Evolutionary conservation across 2,329 filamentous ascomycete species (phyloP), one percentile per base, ranked within the genome.

Genomic region (Shiraia bambusicola): DNA sequence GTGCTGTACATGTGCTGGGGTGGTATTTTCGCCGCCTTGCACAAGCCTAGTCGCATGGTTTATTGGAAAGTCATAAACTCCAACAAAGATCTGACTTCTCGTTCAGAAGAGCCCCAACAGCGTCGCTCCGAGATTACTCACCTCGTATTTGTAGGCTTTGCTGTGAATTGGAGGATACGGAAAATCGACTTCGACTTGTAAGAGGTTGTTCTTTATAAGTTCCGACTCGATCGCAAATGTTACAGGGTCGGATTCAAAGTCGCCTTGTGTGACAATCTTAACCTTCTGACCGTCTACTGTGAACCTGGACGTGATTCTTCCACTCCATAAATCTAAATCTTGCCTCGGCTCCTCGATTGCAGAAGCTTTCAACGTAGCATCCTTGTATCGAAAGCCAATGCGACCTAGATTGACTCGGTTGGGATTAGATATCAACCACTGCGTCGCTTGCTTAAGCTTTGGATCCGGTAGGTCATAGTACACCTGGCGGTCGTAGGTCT

Each of bases 351-450:
- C 39, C 4, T 34, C 34, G n/a, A 59, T 58, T 2, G 37, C 29
- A 2, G 50, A 45, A 11, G 37, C 26, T 8, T 39, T 31, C 2
- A 58, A n/a, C 1, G 58, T 61, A 42, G 64, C 71, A 14, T 68
- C 50, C 24, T 65, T 49, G 9, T 77, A 63, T 13, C 65, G 58
- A 15, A 78, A 62, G 2, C 76, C 76, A 15, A 78, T 69, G 0
- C 65, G 70, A 0, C 67, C 76, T 2, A 78, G 47, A 32, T 78
- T 79, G 10, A 77, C 52, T 6, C 76, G 66, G 48, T 79, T 75
- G 0, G 76, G 76, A 42, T 79, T 79, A 33, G 68, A 63, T 16
- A 76, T 76, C 0, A 79, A 53, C 77, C 76, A 80, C 34, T 78
- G 72, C 1, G 73, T 75, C 9, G 70, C 71, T 16, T 63, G 54